A percentile compares a stretch with the other conserved stretches of the same genome.
Evolutionary conservation across 78 protist genomes (phyloP).

Genomic region (Andalucia godoyi): DNA sequence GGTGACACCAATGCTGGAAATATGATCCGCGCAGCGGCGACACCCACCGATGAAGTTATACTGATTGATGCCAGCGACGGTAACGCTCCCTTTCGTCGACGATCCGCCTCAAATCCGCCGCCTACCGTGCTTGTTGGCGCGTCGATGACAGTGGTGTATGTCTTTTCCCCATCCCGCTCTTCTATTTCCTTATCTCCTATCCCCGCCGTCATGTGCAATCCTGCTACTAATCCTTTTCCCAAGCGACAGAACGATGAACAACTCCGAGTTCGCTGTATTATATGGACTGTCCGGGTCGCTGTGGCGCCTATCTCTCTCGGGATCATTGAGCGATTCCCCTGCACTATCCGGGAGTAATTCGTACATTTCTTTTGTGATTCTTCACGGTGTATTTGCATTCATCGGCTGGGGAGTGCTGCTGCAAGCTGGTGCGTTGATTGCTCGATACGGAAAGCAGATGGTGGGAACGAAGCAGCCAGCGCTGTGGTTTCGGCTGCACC

Average conservation of each 20-base stretch:
- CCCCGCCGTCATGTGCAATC: background rate
- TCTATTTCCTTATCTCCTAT: background rate
- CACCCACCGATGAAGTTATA: background rate
- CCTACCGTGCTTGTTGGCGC: background rate
- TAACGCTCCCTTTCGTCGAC: background rate
- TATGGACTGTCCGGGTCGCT: background rate
- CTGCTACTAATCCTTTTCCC: background rate
- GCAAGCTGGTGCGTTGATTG: background rate
- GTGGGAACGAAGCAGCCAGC: too few relatives aligned
- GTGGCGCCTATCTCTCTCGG: background rate
- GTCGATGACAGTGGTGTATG: too few relatives aligned
- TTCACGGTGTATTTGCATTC: background rate
- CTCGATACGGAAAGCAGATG: too few relatives aligned
- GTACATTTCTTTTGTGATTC: background rate
- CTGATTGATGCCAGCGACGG: too few relatives aligned
- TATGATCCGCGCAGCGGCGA: background rate
- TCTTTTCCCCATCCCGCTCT: too few relatives aligned
- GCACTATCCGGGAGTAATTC: background rate
- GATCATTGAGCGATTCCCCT: background rate
- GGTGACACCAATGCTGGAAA: background rate
- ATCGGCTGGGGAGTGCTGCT: background rate
- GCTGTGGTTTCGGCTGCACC: background rate
- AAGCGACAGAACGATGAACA: background rate
- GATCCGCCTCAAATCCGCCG: background rate
- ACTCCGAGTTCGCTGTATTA: background rate